These are phyloP conservation scores for Xylaria intraflava DNA, from an alignment of 495 filamentous ascomycete species.

Conservation along the genomic window DNA sequence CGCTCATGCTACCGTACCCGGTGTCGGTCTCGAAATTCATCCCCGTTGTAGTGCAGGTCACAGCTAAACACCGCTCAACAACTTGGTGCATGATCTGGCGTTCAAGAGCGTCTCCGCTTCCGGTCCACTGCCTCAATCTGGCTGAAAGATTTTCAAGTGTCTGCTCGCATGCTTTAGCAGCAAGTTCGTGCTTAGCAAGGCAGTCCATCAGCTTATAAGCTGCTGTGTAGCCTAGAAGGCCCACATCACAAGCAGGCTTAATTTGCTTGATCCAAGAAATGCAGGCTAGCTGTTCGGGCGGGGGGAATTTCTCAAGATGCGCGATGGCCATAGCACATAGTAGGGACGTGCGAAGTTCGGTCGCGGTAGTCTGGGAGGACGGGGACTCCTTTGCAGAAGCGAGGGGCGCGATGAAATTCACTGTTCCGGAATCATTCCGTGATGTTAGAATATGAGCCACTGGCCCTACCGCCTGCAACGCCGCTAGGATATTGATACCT, in stretches of 20 bases:
- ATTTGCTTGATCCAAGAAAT: slow-evolving; percentile 42
- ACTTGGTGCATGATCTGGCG: slow-evolving; percentile 40
- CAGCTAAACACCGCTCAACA: slow-evolving; percentile 41
- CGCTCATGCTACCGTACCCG: slow-evolving; percentile 44
- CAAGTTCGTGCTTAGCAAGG: slow-evolving; percentile 48
- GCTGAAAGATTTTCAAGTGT: slow-evolving; percentile 49
- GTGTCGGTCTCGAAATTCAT: slow-evolving; percentile 49
- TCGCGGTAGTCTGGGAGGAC: slow-evolving; percentile 42
- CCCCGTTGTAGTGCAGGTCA: slow-evolving; percentile 46
- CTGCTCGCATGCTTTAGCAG: slow-evolving; percentile 35
- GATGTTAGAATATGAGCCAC: slow-evolving; percentile 24
- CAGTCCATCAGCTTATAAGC: slow-evolving; percentile 64
- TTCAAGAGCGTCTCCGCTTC: slow-evolving; percentile 38
- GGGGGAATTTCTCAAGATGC: slow-evolving; percentile 49
- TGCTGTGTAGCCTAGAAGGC: slow-evolving; percentile 71
- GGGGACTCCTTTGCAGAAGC: slow-evolving; percentile 30
- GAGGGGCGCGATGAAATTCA: slow-evolving; percentile 4
- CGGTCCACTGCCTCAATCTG: slow-evolving; percentile 47
- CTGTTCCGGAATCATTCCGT: slow-evolving; percentile 13
- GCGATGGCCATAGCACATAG: slow-evolving; percentile 76
- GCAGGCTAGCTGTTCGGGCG: slow-evolving; percentile 30
- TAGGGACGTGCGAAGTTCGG: slow-evolving; percentile 47
- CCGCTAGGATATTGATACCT: slow-evolving; percentile 47
- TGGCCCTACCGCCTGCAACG: slow-evolving; percentile 47
- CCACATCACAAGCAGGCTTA: slow-evolving; percentile 46